Conservation (phyloP, 164 flowering plant genomes). For the Annona squamosa region DNA sequence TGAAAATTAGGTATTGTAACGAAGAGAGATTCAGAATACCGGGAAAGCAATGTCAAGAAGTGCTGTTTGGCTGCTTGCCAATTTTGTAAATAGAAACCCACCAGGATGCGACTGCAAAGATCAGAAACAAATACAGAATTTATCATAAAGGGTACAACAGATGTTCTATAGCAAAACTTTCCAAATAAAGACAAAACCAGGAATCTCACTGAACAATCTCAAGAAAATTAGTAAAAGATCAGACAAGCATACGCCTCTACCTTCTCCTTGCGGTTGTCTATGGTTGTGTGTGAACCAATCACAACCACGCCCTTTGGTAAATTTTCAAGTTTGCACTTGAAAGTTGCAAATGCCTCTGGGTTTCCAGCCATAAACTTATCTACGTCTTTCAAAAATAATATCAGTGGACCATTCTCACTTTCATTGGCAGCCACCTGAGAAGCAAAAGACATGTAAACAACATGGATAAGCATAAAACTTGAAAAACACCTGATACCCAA, state of each 20-base stretch:
- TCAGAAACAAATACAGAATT: background rate
- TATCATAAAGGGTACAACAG: background rate
- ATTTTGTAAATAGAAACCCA: slow-evolving; percentile 76
- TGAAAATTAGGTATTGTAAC: background rate
- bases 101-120: slow-evolving; percentile 69
- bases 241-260: slow-evolving; percentile 25
- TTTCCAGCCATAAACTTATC: slow-evolving; percentile 64
- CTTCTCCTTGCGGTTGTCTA: slow-evolving; percentile 80
- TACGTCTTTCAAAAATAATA: slow-evolving; percentile 77
- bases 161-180: background rate
- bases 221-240: background rate
- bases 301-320: slow-evolving; percentile 69
- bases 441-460: background rate
- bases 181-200: background rate
- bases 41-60: slow-evolving; percentile 76
- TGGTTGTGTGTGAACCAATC: slow-evolving; percentile 69
- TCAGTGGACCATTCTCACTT: slow-evolving; percentile 48
- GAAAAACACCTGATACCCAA: background rate
- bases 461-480: background rate
- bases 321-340: slow-evolving; percentile 57
- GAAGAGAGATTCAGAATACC: slow-evolving; percentile 27
- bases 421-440: slow-evolving; percentile 54
- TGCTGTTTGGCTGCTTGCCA: slow-evolving; percentile 80
- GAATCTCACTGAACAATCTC: background rate
- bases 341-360: slow-evolving; percentile 39